Conservation (phyloP, 108 stramenopile species). For the Conticribra weissflogii region DNA sequence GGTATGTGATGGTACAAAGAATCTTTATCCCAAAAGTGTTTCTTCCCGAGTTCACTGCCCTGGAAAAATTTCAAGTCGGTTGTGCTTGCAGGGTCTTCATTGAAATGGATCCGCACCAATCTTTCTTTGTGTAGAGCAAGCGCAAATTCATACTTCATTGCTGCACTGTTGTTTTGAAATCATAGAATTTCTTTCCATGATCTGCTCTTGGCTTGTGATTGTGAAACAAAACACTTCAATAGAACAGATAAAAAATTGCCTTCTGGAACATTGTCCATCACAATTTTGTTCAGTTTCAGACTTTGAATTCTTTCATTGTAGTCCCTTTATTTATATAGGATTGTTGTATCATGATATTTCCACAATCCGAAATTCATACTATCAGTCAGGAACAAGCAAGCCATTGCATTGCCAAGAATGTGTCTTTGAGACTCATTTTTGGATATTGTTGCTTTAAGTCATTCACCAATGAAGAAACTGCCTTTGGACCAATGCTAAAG, state of each 20-base stretch:
- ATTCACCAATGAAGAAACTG: not conserved
- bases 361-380: no score
- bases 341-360: no score
- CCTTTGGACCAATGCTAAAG: conserved; percentile 7
- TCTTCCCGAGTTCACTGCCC: not conserved
- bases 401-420: not conserved
- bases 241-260: not conserved
- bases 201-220: not conserved
- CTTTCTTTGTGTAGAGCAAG: conserved; percentile 8
- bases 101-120: conserved; percentile 46
- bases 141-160: conserved; percentile 44
- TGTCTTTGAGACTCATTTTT: not conserved
- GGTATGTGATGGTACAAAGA: conserved; percentile 11
- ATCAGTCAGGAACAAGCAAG: no score
- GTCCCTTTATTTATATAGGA: no score
- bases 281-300: not conserved
- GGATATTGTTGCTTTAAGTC: conserved; percentile 2
- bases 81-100: conserved; percentile 28
- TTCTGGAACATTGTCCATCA: not conserved
- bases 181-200: conserved; percentile 30
- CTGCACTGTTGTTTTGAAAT: conserved; percentile 45
- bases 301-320: no score
- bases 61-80: conserved; percentile 44
- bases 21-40: conserved; percentile 6
- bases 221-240: conserved; percentile 2